A percentile compares a stretch with the other conserved stretches of the same genome.
These are phyloP conservation scores for Primulina huaijiensis DNA, from an alignment of 257 asterid species.

Conservation along the genomic window DNA sequence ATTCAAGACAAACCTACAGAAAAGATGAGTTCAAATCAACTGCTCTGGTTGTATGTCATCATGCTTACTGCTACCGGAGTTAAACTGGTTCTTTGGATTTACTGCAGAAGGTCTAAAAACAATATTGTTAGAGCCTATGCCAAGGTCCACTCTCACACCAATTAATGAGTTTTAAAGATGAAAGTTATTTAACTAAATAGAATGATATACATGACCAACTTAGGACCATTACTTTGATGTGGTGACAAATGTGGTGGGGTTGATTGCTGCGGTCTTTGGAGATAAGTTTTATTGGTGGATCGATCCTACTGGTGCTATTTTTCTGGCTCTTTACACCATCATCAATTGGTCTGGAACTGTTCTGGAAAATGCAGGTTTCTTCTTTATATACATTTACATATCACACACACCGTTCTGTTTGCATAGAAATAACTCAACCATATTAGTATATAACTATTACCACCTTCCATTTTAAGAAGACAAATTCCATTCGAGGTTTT, in stretches of 20 bases:
- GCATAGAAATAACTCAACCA: neutral
- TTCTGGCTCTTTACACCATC: conserved; percentile 51
- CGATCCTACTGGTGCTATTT: conserved; percentile 63
- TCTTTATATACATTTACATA: neutral
- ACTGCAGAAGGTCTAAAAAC: conserved; percentile 58
- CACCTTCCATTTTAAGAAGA: neutral
- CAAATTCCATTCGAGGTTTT: neutral
- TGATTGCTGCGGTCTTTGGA: conserved; percentile 55
- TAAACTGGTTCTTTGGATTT: conserved; percentile 57
- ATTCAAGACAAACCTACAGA: conserved; percentile 31
- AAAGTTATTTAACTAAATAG: neutral
- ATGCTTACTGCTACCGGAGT: conserved; percentile 60
- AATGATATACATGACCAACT: neutral
- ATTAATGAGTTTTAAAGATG: neutral
- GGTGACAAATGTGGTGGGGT: conserved; percentile 62
- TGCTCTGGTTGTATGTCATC: conserved; percentile 51
- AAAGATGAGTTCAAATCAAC: conserved; percentile 40
- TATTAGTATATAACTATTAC: neutral
- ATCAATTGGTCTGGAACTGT: conserved; percentile 58
- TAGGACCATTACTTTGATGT: conserved; percentile 71
- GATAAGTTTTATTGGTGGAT: conserved; percentile 63
- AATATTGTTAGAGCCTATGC: conserved; percentile 67
- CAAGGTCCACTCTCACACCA: conserved; percentile 30
- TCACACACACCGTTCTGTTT: neutral
- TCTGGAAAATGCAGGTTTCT: conserved; percentile 61